Conservation (phyloP, 2,329 filamentous ascomycete genomes). For the Tolypocladium album region DNA sequence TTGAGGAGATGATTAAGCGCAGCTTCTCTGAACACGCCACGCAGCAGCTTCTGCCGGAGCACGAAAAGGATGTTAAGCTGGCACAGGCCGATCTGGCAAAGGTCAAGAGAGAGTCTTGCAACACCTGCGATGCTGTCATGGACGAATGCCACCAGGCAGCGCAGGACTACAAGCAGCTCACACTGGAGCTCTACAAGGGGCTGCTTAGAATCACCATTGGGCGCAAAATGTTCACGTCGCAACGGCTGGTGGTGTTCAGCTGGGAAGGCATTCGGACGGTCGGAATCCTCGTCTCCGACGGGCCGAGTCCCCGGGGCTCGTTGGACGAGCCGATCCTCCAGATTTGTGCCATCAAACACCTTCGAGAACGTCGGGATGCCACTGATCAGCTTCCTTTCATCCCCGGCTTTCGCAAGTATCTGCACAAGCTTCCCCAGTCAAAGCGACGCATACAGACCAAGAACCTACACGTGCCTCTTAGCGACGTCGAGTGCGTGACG, state of each 20-base stretch:
- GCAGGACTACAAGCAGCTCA: slow-evolving; percentile 71
- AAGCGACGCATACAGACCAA: slow-evolving; percentile 59
- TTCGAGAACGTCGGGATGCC: slow-evolving; percentile 58
- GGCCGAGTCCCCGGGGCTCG: slow-evolving; percentile 49
- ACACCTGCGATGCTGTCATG: slow-evolving; percentile 70
- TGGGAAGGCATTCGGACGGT: slow-evolving; percentile 74
- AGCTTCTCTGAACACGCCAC: slow-evolving; percentile 98
- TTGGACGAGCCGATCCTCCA: slow-evolving; percentile 57
- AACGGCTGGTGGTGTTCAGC: slow-evolving; percentile 74
- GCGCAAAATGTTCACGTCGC: slow-evolving; percentile 64
- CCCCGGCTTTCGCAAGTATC: slow-evolving; percentile 54
- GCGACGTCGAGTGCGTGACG: slow-evolving; percentile 78
- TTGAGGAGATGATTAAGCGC: slow-evolving; percentile 99
- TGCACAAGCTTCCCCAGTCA: slow-evolving; percentile 56
- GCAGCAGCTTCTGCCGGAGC: slow-evolving; percentile 84
- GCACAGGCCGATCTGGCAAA: slow-evolving; percentile 88
- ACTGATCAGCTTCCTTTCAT: slow-evolving; percentile 84
- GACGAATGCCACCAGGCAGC: slow-evolving; percentile 73
- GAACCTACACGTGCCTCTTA: slow-evolving; percentile 58
- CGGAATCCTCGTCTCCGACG: slow-evolving; percentile 71
- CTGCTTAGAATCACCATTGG: slow-evolving; percentile 74
- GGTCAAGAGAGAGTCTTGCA: slow-evolving; percentile 76
- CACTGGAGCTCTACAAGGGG: slow-evolving; percentile 65
- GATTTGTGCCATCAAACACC: slow-evolving; percentile 65
- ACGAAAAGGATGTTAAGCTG: slow-evolving; percentile 86